A percentile compares a stretch with the other conserved stretches of the same genome.
phyloP scores from a whole-genome alignment of 768 basidiomycete species.

The Lanmaoa rubissima region DNA sequence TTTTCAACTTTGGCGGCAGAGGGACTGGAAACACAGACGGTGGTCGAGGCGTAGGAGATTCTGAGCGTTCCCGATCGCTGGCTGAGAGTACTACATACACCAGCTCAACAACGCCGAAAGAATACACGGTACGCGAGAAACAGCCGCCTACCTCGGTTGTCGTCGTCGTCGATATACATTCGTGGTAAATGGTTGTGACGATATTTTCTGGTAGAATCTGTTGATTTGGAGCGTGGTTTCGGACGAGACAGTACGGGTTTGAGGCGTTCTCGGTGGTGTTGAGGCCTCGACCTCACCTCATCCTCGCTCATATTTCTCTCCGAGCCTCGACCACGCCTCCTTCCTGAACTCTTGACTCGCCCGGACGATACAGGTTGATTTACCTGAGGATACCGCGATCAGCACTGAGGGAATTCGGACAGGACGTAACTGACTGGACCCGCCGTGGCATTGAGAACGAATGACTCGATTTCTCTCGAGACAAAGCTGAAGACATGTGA shows the following conservation, averaged over 20 bases:
- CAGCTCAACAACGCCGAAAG: slow-evolving; percentile 3
- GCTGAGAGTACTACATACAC: slow-evolving; percentile 20
- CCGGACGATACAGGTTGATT: slow-evolving; percentile 11
- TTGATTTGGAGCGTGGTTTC: slow-evolving; percentile 24
- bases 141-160: slow-evolving; percentile 22
- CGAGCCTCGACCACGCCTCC: slow-evolving; percentile 7
- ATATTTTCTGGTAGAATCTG: slow-evolving; percentile 6
- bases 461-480: slow-evolving; percentile 67
- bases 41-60: slow-evolving; percentile 17
- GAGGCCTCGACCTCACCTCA: slow-evolving; percentile 5
- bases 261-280: slow-evolving; percentile 9
- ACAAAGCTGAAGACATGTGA: slow-evolving; percentile 69
- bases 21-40: slow-evolving; percentile 20
- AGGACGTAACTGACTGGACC: slow-evolving; percentile 16
- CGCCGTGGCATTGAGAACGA: slow-evolving; percentile 63
- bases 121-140: background rate
- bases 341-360: slow-evolving; percentile 8
- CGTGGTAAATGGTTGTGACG: slow-evolving; percentile 1
- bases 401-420: background rate
- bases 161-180: slow-evolving; percentile 2
- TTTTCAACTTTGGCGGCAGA: slow-evolving; percentile 32
- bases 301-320: slow-evolving; percentile 16
- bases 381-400: slow-evolving; percentile 12
- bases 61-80: slow-evolving; percentile 20
- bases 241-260: slow-evolving; percentile 8